Evolutionary conservation across 208 protist species (phyloP), one percentile per base, ranked within the genome.

Genomic region (Leishmania mexicana): DNA sequence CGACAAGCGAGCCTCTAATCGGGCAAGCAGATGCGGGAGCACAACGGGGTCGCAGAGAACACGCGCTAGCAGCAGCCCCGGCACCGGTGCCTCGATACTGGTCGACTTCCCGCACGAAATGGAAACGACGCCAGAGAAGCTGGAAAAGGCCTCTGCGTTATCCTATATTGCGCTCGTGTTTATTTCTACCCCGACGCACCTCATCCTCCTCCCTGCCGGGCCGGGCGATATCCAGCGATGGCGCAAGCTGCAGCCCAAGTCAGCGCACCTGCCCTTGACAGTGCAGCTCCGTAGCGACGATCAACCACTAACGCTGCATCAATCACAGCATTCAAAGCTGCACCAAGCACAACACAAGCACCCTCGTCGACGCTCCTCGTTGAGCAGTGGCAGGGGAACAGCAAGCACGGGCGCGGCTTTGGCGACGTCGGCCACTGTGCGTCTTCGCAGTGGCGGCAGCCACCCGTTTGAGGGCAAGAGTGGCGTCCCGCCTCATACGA

Each of bases 161-260:
- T n/a, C 24, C 11, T 62, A 71, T 49, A 45, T 84, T 47, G 76
- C 82, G 4, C 78, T 85, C 0, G 82, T 85, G 38, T 85, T 85
- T 45, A 10, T 82, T 15, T 76, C 82, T 13, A 85, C 82, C 64
- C 72, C 82, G 8, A 85, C 82, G 40, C 82, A 85, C 35, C 78
- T 85, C 15, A 79, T 85, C 13, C 64, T 85, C 6, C 74, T 85
- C 3, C 82, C 82, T 54, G 82, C 49, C 3, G 82, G 78, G 0
- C 21, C 75, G 38, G 76, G 62, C 51, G 78, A 82, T 65, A 71
- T 85, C 11, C 82, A 82, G 72, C 82, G 64, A 57, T 85, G 82
- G 82, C 77, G 82, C 49, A 79, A 74, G 60, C 77, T 82, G 74
- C 82, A 82, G 71, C 78, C 78, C 60, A 81, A 81, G 78, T 81